Conservation (phyloP, 441 rosid species). For the Bruguiera hainesii region DNA sequence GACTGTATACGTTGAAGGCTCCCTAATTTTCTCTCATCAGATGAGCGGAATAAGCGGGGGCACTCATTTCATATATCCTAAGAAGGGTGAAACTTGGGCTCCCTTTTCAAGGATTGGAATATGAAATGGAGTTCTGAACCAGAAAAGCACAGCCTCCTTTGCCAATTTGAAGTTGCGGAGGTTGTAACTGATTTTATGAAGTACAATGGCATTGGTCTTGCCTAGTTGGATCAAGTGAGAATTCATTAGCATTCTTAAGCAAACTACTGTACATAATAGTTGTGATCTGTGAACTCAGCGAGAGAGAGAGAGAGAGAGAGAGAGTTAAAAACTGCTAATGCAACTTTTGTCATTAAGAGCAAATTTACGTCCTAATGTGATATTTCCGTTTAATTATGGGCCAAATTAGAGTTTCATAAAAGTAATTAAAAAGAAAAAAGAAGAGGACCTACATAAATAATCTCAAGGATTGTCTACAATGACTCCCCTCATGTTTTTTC, state of each 20-base stretch:
- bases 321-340: too few species aligned
- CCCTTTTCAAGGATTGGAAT: constrained; percentile 38
- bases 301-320: too few species aligned
- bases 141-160: constrained; percentile 35
- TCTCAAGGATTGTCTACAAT: too few species aligned
- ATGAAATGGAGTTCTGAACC: constrained; percentile 42
- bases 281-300: too few species aligned
- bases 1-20: constrained; percentile 29
- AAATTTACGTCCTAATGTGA: too few species aligned
- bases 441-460: too few species aligned
- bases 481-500: too few species aligned
- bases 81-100: constrained; percentile 44
- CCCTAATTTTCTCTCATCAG: constrained; percentile 54
- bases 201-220: constrained; percentile 42
- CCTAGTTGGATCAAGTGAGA: constrained; percentile 60
- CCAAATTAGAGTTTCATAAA: too few species aligned
- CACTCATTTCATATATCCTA: constrained; percentile 40
- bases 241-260: constrained; percentile 51
- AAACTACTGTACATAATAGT: not conserved
- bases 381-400: too few species aligned
- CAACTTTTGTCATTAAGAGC: too few species aligned
- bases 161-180: constrained; percentile 69
- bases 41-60: not conserved
- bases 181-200: constrained; percentile 43
- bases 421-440: too few species aligned